Percentiles rank a stretch among this genome's conserved stretches.
Conservation (phyloP, 108 stramenopile species). For the Cyclostephanos tholiformis region DNA sequence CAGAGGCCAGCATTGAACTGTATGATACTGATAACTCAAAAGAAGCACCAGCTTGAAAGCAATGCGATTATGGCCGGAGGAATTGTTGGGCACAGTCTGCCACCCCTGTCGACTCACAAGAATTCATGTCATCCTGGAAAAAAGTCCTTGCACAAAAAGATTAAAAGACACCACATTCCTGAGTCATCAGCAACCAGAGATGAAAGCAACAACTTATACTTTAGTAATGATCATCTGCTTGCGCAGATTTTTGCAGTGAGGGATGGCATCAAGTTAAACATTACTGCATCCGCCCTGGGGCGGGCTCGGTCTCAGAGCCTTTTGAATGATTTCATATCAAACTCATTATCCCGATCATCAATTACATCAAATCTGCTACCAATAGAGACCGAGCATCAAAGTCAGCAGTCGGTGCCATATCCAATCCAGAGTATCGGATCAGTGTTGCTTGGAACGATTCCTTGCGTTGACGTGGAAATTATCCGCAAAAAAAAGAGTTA, state of each 20-base stretch:
- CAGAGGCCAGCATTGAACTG: conserved; percentile 23
- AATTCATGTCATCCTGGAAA: conserved; percentile 1
- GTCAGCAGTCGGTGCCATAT: neutral
- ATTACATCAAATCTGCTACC: neutral
- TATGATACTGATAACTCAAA: conserved; percentile 36
- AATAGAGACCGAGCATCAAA: neutral
- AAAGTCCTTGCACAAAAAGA: conserved; percentile 32
- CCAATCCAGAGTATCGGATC: conserved; percentile 2
- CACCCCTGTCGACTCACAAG: conserved; percentile 21
- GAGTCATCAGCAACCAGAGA: conserved; percentile 17
- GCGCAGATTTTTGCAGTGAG: conserved; percentile 14
- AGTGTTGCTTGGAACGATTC: conserved; percentile 10
- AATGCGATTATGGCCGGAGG: neutral
- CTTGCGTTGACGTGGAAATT: neutral
- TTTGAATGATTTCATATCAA: conserved; percentile 28
- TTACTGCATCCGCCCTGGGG: conserved; percentile 26
- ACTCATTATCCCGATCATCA: conserved; percentile 1
- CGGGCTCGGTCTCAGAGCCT: conserved; percentile 25
- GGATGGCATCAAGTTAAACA: conserved; percentile 20
- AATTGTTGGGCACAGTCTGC: neutral
- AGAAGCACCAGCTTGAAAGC: conserved; percentile 12
- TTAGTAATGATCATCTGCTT: conserved; percentile 15
- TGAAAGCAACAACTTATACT: conserved; percentile 11
- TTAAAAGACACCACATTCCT: conserved; percentile 14
- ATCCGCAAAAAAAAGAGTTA: conserved; percentile 6